These are phyloP conservation scores for Fusarium austroafricanum DNA, from an alignment of 2,329 filamentous ascomycete genomes.

Conservation along the genomic window DNA sequence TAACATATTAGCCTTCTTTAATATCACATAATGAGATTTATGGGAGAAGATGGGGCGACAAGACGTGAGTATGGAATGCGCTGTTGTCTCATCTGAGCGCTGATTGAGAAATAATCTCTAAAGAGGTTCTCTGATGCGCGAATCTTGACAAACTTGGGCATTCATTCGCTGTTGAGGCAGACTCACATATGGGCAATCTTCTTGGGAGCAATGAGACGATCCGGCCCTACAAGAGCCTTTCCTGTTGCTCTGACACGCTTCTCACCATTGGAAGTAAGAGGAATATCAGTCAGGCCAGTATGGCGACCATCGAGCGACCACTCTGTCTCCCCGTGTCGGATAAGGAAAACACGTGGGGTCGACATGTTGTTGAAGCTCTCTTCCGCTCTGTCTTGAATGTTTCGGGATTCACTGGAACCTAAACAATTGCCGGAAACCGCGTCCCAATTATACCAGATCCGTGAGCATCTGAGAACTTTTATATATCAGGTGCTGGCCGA, in stretches of 20 bases:
- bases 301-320: conserved; percentile 91
- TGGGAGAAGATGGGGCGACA: background rate
- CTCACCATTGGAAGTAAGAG: conserved; percentile 84
- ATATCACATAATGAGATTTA: background rate
- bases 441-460: background rate
- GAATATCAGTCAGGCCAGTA: conserved; percentile 87
- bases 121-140: too few relatives aligned
- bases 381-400: background rate
- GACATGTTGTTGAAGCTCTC: conserved; percentile 40
- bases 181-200: conserved; percentile 85
- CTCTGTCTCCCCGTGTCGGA: conserved; percentile 94
- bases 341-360: conserved; percentile 80
- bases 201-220: conserved; percentile 84
- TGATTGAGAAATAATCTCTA: too few relatives aligned
- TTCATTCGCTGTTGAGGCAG: background rate
- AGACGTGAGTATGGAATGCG: background rate
- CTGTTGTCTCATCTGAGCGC: background rate
- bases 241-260: conserved; percentile 81
- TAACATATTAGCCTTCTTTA: conserved; percentile 1
- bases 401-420: background rate
- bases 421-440: background rate
- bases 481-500: background rate
- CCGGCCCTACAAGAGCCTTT: conserved; percentile 82
- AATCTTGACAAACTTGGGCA: background rate
- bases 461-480: background rate